Conservation (phyloP, 2,329 filamentous ascomycete species). For the Paraphaeosphaeria sporulosa region DNA sequence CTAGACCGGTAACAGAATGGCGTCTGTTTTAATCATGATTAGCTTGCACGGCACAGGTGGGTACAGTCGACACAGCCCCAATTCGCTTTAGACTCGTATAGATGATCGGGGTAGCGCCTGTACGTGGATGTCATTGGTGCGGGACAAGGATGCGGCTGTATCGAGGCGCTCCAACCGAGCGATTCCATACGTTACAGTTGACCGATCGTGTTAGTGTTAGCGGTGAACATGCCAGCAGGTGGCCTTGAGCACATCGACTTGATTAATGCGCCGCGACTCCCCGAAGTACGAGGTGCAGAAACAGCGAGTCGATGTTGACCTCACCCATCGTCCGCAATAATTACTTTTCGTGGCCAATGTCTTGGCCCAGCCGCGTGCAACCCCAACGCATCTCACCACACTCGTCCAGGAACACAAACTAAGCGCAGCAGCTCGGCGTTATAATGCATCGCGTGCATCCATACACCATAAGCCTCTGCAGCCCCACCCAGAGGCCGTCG, state of each 20-base stretch:
- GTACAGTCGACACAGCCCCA: constrained; percentile 1
- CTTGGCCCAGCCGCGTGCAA: neutral
- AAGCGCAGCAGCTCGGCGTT: neutral
- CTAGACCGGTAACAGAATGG: constrained; percentile 6
- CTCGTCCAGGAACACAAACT: neutral
- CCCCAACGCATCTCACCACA: neutral
- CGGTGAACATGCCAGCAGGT: neutral
- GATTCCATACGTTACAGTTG: neutral
- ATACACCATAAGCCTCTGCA: neutral
- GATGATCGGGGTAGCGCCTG: neutral
- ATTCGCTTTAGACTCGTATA: constrained; percentile 1
- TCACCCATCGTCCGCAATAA: neutral
- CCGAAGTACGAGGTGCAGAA: neutral
- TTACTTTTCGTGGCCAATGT: neutral
- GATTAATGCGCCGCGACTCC: neutral
- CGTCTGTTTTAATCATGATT: constrained; percentile 1
- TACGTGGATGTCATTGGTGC: neutral
- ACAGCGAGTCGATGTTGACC: neutral
- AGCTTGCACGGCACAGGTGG: constrained; percentile 6
- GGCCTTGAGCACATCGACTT: neutral
- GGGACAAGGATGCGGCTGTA: neutral
- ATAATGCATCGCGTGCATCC: neutral
- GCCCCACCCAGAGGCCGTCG: too few species aligned
- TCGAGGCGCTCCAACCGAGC: neutral
- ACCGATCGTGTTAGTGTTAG: neutral